Conservation (phyloP, 108 stramenopile species). For the Skeletonema tropicum region DNA sequence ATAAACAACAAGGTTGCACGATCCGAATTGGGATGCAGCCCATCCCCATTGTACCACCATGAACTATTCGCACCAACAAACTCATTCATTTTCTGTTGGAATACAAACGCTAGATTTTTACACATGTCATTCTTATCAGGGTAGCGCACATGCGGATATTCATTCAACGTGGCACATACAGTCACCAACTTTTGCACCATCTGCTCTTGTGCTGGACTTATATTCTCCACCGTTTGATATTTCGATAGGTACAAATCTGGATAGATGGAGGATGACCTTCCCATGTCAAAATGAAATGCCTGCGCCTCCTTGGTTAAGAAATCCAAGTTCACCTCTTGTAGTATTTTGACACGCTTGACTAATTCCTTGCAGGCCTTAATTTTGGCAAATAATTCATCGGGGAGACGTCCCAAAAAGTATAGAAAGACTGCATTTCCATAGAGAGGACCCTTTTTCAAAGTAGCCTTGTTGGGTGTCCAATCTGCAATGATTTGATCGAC, state of each 20-base stretch:
- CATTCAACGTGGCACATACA: constrained; percentile 95
- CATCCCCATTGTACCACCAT: constrained; percentile 93
- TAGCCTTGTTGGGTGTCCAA: constrained; percentile 55
- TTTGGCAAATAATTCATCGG: constrained; percentile 65
- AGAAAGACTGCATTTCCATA: constrained; percentile 89
- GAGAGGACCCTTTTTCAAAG: constrained; percentile 62
- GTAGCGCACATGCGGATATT: constrained; percentile 96
- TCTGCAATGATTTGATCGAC: constrained; percentile 73
- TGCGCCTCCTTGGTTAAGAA: constrained; percentile 90
- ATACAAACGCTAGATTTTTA: constrained; percentile 72
- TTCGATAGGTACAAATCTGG: constrained; percentile 41
- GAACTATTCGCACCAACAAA: constrained; percentile 72
- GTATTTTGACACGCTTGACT: constrained; percentile 81
- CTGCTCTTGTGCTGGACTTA: constrained; percentile 37
- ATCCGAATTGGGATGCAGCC: constrained; percentile 61
- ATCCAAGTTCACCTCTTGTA: constrained; percentile 92
- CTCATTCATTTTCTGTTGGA: constrained; percentile 87
- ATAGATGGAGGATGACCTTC: constrained; percentile 52
- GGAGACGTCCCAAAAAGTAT: constrained; percentile 84
- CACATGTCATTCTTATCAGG: constrained; percentile 62
- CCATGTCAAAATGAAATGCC: constrained; percentile 91
- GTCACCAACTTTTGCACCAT: constrained; percentile 90
- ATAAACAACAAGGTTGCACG: constrained; percentile 90
- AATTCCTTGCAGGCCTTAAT: constrained; percentile 89
- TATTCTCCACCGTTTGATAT: neutral